Base-by-base conservation (phyloP, 2,329 filamentous ascomycete species). In the Diaporthe longicolla region DNA sequence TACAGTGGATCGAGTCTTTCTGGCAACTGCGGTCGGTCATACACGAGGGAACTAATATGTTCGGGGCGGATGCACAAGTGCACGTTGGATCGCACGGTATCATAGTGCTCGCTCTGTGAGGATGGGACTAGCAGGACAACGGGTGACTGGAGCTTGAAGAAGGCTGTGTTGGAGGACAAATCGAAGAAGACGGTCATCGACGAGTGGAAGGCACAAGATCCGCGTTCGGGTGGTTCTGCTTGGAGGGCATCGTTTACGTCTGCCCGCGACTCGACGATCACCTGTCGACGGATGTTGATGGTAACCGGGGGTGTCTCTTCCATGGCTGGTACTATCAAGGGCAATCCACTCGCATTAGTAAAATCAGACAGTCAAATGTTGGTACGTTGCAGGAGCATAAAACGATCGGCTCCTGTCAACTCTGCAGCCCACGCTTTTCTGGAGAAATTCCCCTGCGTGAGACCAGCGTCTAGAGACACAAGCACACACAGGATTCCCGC, bases 401-500 rank as follows among this genome's bases (percentile, higher is more conserved):
- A 21, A 32, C 26, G 32, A 29, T 8, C 8, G 9, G 54, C 15
- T 32, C 6, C 15, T 15, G 17, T 57, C 8, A 26, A 57, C 17
- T 57, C 29, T 26, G 26, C 54, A 57, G n/a, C 4, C 17, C 54
- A 35, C 7, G 26, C 54, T 57, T 21, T 26, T 35, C 54, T 5
- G 54, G n/a, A 58, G 19, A 13, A 17, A n/a, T 37, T n/a, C 32
- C 54, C 54, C 32, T 35, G 32, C 26, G 29, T 35, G 54, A 35
- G 19, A 58, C 54, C 8, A 58, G 54, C 54, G 54, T 58, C 54
- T n/a, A 29, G n/a, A 11, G 54, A 58, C 54, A 35, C 54, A 37
- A 58, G 54, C 54, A 35, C 54, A 58, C 52, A 37, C 26, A 58
- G 19, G 54, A 58, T 32, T 58, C 32, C 54, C 19, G 32, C 54